These are phyloP conservation scores for Collybia sp. DNA, from an alignment of 768 basidiomycete genomes.

Conservation along the genomic window DNA sequence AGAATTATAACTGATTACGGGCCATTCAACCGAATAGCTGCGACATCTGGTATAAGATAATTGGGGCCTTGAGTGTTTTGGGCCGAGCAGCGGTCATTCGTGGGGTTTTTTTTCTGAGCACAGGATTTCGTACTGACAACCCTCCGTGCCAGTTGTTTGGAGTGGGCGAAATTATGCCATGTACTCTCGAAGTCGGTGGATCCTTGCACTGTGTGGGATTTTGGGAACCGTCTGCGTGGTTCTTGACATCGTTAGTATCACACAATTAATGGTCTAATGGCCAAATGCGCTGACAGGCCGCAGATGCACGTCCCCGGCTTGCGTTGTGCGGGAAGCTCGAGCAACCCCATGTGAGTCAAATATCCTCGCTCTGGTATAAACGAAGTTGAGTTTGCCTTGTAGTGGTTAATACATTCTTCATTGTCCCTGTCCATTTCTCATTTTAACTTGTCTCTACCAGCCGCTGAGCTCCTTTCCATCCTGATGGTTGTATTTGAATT, in stretches of 20 bases:
- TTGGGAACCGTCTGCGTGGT: no score
- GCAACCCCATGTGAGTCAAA: not conserved
- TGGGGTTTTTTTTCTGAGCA: constrained; percentile 1
- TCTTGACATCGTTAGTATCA: no score
- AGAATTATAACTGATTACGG: not conserved
- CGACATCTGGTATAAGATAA: constrained; percentile 8
- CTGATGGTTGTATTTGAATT: not conserved
- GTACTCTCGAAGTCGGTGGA: no score
- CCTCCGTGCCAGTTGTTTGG: constrained; percentile 9
- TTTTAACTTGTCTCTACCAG: not conserved
- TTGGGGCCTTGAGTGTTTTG: constrained; percentile 5
- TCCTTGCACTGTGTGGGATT: no score
- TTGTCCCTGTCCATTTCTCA: no score
- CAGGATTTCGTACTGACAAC: not conserved
- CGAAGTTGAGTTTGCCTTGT: no score
- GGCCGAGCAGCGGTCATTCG: constrained; percentile 14
- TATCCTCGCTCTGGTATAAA: no score
- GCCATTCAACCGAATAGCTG: constrained; percentile 3
- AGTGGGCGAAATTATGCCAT: constrained; percentile 12
- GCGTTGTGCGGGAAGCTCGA: not conserved
- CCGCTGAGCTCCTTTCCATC: not conserved
- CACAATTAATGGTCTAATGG: no score
- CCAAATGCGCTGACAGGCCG: no score
- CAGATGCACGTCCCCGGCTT: no score
- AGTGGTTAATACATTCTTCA: no score